These are phyloP conservation scores for Eimeria mitis DNA, from an alignment of 169 alveolate genomes.

Conservation along the genomic window DNA sequence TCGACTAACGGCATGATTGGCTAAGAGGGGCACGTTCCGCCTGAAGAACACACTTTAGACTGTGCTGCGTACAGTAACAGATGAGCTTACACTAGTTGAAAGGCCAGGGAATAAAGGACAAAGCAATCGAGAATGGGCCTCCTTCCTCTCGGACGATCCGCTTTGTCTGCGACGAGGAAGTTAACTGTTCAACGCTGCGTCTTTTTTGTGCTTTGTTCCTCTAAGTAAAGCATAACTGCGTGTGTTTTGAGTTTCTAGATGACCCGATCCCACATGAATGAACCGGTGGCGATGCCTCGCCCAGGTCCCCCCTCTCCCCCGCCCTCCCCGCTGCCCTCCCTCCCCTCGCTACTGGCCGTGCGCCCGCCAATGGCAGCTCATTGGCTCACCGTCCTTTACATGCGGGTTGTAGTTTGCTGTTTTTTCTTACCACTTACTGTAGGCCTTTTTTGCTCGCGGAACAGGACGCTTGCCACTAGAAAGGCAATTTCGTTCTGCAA, in stretches of 20 bases:
- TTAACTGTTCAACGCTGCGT: neutral
- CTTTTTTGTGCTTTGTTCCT: neutral
- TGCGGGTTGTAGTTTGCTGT: conserved; percentile 66
- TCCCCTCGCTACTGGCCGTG: conserved; percentile 78
- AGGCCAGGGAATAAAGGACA: neutral
- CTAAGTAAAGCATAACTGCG: neutral
- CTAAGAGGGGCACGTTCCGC: neutral
- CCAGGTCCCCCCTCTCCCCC: conserved; percentile 64
- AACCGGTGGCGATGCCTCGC: conserved; percentile 39
- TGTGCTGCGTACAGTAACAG: neutral
- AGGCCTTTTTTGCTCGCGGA: conserved; percentile 61
- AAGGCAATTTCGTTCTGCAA: conserved; percentile 59
- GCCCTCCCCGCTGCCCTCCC: conserved; percentile 77
- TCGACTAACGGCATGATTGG: neutral
- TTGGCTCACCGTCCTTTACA: conserved; percentile 57
- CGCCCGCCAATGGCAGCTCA: conserved; percentile 36
- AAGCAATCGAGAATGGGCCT: conserved; percentile 47
- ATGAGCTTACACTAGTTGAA: neutral
- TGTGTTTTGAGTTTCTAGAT: conserved; percentile 2
- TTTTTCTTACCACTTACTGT: conserved; percentile 37
- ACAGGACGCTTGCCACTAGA: conserved; percentile 35
- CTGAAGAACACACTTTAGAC: neutral
- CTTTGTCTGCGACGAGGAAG: conserved; percentile 56
- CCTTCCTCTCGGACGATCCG: conserved; percentile 13
- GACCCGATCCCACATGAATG: conserved; percentile 3